Percentiles rank a stretch among this genome's conserved stretches.
Conservation (phyloP, 2,329 filamentous ascomycete species). For the Colletotrichum musae region DNA sequence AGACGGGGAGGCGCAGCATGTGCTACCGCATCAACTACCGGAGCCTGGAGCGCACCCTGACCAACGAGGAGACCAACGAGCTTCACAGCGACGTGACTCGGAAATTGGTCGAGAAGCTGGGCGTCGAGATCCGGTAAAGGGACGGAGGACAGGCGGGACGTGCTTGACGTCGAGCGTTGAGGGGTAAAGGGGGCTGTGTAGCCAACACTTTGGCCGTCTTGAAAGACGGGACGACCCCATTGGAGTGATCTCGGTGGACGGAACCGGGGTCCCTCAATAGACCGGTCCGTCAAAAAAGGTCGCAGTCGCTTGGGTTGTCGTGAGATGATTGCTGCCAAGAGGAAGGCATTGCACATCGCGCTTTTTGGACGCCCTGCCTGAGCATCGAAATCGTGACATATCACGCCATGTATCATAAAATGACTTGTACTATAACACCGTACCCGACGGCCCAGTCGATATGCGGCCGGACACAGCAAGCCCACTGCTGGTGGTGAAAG, state of each 20-base stretch:
- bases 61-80: slow-evolving; percentile 82
- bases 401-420: slow-evolving; percentile 38
- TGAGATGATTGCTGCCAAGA: slow-evolving; percentile 25
- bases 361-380: slow-evolving; percentile 6
- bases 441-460: not conserved
- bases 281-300: slow-evolving; percentile 14
- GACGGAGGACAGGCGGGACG: slow-evolving; percentile 43
- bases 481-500: not conserved
- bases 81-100: slow-evolving; percentile 79
- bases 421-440: slow-evolving; percentile 31
- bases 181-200: slow-evolving; percentile 41
- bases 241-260: slow-evolving; percentile 8
- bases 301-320: slow-evolving; percentile 17
- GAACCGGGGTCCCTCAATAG: slow-evolving; percentile 15
- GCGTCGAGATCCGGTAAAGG: slow-evolving; percentile 78
- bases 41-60: slow-evolving; percentile 91
- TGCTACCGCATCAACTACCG: slow-evolving; percentile 96
- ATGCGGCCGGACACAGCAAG: not conserved
- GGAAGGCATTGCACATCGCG: slow-evolving; percentile 3
- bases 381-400: slow-evolving; percentile 7
- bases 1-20: slow-evolving; percentile 84
- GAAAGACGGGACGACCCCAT: slow-evolving; percentile 33
- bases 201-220: slow-evolving; percentile 18
- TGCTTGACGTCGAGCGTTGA: slow-evolving; percentile 26
- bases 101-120: slow-evolving; percentile 78